Evolutionary conservation across 176 grass and related monocot genomes (phyloP).

Genomic region (Guadua angustifolia): DNA sequence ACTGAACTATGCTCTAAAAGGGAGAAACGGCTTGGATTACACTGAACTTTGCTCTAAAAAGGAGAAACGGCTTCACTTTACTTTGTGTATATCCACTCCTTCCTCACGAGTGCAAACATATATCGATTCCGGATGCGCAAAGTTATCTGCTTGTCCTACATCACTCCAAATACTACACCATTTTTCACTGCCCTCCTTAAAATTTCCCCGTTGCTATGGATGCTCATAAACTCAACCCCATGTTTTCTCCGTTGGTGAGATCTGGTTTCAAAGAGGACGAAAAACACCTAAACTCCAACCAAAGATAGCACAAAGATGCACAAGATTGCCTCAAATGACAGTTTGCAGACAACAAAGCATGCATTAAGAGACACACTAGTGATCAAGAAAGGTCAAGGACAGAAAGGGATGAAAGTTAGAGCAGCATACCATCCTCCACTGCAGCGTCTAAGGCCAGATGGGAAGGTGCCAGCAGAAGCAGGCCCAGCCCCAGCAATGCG

Average conservation of each 20-base stretch:
- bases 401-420: background rate
- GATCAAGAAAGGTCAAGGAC: background rate
- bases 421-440: conserved; percentile 76
- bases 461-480: conserved; percentile 51
- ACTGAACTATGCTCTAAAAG: background rate
- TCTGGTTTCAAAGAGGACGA: background rate
- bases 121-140: background rate
- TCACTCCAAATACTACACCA: background rate
- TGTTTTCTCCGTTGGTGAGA: background rate
- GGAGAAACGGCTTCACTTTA: background rate
- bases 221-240: background rate
- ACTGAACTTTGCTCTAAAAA: background rate
- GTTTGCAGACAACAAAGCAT: background rate
- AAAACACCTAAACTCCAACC: background rate
- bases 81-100: background rate
- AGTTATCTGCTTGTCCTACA: background rate
- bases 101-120: background rate
- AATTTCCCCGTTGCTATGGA: background rate
- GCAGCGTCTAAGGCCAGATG: conserved; percentile 51
- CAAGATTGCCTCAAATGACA: background rate
- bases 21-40: background rate
- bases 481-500: conserved; percentile 41
- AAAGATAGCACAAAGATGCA: background rate
- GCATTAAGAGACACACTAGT: background rate
- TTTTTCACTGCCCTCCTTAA: conserved; percentile 4